Percentiles rank a stretch among this genome's conserved stretches.
These are phyloP conservation scores for Fraxinus paxiana DNA, from an alignment of 305 asterid genomes.

Conservation along the genomic window DNA sequence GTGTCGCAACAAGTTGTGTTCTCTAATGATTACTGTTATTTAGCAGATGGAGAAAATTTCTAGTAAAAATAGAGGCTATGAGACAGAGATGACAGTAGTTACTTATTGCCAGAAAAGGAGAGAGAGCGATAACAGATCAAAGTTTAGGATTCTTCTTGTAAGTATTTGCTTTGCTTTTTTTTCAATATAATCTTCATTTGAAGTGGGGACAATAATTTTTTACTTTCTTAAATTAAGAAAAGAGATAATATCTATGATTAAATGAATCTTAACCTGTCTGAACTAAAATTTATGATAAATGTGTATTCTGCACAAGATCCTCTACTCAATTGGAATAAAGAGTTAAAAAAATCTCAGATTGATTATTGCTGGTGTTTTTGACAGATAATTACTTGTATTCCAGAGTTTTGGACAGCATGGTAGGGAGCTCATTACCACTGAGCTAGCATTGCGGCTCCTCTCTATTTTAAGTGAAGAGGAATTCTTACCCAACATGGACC, in stretches of 20 bases:
- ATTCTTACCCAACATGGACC: constrained; percentile 67
- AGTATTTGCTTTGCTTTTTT: constrained; percentile 25
- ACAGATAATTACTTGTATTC: constrained; percentile 99
- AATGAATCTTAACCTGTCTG: constrained; percentile 3
- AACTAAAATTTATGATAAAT: constrained; percentile 5
- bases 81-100: constrained; percentile 59
- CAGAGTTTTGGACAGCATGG: constrained; percentile 99
- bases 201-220: not conserved
- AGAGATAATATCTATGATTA: constrained; percentile 7
- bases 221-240: constrained; percentile 15
- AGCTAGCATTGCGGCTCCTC: constrained; percentile 77
- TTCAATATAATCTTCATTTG: constrained; percentile 3
- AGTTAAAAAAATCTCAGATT: constrained; percentile 70
- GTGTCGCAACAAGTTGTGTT: constrained; percentile 2
- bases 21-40: constrained; percentile 16
- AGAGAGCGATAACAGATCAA: constrained; percentile 59
- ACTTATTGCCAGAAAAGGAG: constrained; percentile 62
- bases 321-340: constrained; percentile 35
- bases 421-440: constrained; percentile 93
- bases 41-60: constrained; percentile 65
- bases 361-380: constrained; percentile 82
- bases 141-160: constrained; percentile 81
- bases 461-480: constrained; percentile 87
- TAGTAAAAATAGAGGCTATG: constrained; percentile 68
- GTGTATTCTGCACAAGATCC: constrained; percentile 14